Base-by-base conservation (phyloP, 2,329 filamentous ascomycete genomes). In the Talaromyces albobiverticillius region DNA sequence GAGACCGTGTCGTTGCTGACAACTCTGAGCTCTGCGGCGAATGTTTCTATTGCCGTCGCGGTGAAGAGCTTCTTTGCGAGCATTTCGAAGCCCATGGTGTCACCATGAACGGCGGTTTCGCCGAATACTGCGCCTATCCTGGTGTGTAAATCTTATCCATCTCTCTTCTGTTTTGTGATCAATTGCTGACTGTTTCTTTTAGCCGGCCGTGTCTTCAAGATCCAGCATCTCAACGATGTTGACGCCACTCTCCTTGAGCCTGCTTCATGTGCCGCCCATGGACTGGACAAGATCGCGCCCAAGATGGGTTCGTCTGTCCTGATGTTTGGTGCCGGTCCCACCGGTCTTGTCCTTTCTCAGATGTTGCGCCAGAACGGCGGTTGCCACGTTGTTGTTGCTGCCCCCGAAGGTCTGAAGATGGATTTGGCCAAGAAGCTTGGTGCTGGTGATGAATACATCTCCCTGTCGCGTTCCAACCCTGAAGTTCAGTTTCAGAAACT, bases 11-110 rank as follows among this genome's bases (percentile, higher is more conserved):
- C 31, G 82, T 81, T 54, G 83, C 72, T 8, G 72, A 74, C 59
- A 75, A 75, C 65, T 77, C 73, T 4, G 73, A 88, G 67, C 80
- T 88, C 41, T 89, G 86, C 70, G 82, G 82, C 46, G 81, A 85
- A 69, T 89, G 86, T 74, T 88, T 87, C 77, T 88, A 88, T 75
- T 89, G 86, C 74, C 82, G 83, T 59, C 82, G 84, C 54, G 85
- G 86, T 50, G 79, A 88, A 66, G 77, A 82, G 26, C 72, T 89
- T 45, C 80, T 88, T 53, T 90, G 86, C 68, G 85, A 88, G 70
- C 79, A 86, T 66, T 85, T 87, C 69, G 79, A 83, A 60, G 84
- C 83, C 18, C 84, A 87, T 61, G 85, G 67, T 58, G 71, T 71
- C 36, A 68, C 67, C 67, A 77, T 88, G 70, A 82, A 86, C 58